A percentile compares a stretch with the other conserved stretches of the same genome.
These are phyloP conservation scores for Pelagophyceae sp. DNA, from an alignment of 352 stramenopile species.

Conservation along the genomic window DNA sequence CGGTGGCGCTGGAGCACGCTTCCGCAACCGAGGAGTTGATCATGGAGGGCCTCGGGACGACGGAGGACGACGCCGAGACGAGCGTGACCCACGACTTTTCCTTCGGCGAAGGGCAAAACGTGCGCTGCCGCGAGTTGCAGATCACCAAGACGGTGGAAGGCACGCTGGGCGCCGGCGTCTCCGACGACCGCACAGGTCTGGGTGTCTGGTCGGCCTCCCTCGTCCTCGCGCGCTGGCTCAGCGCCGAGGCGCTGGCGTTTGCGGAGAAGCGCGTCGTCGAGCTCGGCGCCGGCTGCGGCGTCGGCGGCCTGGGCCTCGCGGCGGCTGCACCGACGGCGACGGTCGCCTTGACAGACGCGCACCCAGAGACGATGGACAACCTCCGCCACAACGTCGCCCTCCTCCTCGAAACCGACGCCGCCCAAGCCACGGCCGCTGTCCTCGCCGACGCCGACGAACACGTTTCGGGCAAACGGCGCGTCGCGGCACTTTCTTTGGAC, in stretches of 20 bases:
- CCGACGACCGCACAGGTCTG: slow-evolving; percentile 60
- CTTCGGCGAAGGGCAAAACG: slow-evolving; percentile 13
- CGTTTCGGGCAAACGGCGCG: background rate
- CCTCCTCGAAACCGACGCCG: background rate
- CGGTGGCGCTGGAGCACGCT: slow-evolving; percentile 56
- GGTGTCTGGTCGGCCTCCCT: slow-evolving; percentile 62
- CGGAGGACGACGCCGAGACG: slow-evolving; percentile 19
- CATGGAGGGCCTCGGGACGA: slow-evolving; percentile 33
- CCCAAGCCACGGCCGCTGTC: background rate
- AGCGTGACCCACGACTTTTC: slow-evolving; percentile 27
- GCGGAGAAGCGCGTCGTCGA: slow-evolving; percentile 49
- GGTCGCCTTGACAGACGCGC: slow-evolving; percentile 58
- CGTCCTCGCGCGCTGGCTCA: slow-evolving; percentile 54
- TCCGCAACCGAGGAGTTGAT: slow-evolving; percentile 57
- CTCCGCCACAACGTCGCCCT: slow-evolving; percentile 49
- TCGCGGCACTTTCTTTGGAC: slow-evolving; percentile 19
- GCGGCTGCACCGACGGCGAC: slow-evolving; percentile 30
- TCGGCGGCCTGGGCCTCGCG: slow-evolving; percentile 40
- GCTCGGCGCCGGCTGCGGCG: slow-evolving; percentile 59
- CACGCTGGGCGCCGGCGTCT: slow-evolving; percentile 45
- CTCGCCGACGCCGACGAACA: no score
- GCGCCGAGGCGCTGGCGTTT: slow-evolving; percentile 28
- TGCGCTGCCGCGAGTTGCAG: slow-evolving; percentile 29
- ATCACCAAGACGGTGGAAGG: slow-evolving; percentile 46
- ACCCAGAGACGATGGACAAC: slow-evolving; percentile 56